Base-by-base conservation (phyloP, 2,329 filamentous ascomycete genomes). In the Tolypocladium capitatum region DNA sequence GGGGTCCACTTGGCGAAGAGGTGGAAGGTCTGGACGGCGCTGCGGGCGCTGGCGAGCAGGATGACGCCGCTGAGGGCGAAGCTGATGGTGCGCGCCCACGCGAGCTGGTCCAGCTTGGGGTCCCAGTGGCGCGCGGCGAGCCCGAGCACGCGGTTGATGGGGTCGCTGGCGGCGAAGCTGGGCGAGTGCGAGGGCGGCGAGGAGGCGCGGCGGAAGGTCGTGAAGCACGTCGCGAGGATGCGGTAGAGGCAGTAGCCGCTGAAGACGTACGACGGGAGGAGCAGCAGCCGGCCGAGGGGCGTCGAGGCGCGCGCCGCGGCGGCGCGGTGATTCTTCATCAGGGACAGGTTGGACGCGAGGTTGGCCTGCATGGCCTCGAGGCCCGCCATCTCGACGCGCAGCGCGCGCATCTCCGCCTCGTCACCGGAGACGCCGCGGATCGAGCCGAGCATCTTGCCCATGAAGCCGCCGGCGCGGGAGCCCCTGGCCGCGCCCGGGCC, bases 211-310 rank as follows among this genome's bases (percentile, higher is more conserved):
- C 81, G 81, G 5, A 86, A 54, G 1, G 80, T 83, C 1, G 84
- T 82, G 5, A 90, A 59, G 0, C 74, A 73, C 0, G 86, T 92
- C 1, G 86, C 84, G 18, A 78, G 62, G 53, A 94, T 84, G 47
- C 88, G 84, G 66, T 92, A 94, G 32, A 91, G 68, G 68, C 88
- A 94, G 72, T 94, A 94, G 44, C 84, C 53, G 47, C 85, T 82
- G 63, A 94, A 94, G 21, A 73, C 65, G 53, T 85, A 84, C 40
- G 81, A 76, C 1, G 68, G 81, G 14, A 77, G 61, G 27, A 83
- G 70, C 34, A 86, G 63, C 1, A 87, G 51, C 42, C 78, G 78
- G 6, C 88, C 88, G 14, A 81, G 51, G 0, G 74, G 62, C 0
- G 86, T 91, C 31, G 80, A 76, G 1, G 84, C 79, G 42, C 83